phyloP scores from a whole-genome alignment of 768 basidiomycete species.

The Russula griseocarnosa region DNA sequence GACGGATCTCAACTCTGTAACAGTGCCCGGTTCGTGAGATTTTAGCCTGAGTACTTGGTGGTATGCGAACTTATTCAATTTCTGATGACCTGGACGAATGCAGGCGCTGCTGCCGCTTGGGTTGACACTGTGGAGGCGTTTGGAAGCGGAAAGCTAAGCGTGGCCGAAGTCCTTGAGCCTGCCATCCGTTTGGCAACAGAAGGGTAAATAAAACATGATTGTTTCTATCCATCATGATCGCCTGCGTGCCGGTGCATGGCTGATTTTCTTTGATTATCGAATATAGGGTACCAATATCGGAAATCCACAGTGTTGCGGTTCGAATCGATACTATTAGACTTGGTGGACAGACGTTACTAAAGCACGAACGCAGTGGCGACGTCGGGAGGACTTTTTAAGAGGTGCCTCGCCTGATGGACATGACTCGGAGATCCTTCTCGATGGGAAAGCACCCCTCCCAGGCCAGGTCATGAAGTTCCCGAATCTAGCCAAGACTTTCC shows the following conservation, averaged over 20 bases:
- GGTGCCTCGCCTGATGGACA: slow-evolving; percentile 79
- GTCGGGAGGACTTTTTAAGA: slow-evolving; percentile 66
- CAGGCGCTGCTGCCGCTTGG: slow-evolving; percentile 94
- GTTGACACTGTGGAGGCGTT: slow-evolving; percentile 80
- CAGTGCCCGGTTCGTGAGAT: slow-evolving; percentile 62
- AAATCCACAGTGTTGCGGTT: slow-evolving; percentile 63
- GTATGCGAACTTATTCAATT: neutral
- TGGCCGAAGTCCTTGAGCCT: slow-evolving; percentile 76
- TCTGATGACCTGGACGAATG: slow-evolving; percentile 29
- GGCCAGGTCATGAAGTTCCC: slow-evolving; percentile 83
- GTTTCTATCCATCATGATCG: slow-evolving; percentile 1
- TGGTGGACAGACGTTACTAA: slow-evolving; percentile 12
- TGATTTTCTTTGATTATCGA: neutral
- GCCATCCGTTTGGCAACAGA: slow-evolving; percentile 90
- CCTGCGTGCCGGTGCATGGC: neutral
- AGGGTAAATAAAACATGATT: slow-evolving; percentile 50
- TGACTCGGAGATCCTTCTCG: slow-evolving; percentile 85
- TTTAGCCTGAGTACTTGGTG: neutral
- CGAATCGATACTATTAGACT: slow-evolving; percentile 27
- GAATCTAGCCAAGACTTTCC: slow-evolving; percentile 80
- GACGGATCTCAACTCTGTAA: slow-evolving; percentile 85
- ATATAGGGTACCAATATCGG: slow-evolving; percentile 78
- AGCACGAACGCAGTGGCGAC: slow-evolving; percentile 44
- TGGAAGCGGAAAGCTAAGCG: slow-evolving; percentile 65
- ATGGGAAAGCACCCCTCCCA: slow-evolving; percentile 77